A percentile compares a stretch with the other conserved stretches of the same genome.
Evolutionary conservation across 2,329 filamentous ascomycete genomes (phyloP).

Genomic region (Botrytis pseudocinerea): DNA sequence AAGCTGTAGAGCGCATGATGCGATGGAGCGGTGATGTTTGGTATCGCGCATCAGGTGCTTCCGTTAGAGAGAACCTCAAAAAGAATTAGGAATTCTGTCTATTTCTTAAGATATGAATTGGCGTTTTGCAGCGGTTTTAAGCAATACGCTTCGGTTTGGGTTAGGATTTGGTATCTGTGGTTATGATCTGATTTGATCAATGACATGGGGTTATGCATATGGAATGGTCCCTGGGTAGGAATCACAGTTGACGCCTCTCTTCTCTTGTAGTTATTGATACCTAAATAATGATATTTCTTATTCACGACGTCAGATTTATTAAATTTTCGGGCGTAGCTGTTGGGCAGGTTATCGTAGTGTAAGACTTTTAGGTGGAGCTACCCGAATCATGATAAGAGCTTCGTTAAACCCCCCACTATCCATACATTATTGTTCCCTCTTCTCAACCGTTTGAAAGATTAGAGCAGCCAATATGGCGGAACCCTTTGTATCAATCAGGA

Average conservation of each 20-base stretch:
- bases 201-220: neutral
- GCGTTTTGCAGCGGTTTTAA: constrained; percentile 18
- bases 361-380: constrained; percentile 4
- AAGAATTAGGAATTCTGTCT: constrained; percentile 23
- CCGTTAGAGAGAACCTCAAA: constrained; percentile 34
- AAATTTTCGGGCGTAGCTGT: neutral
- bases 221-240: neutral
- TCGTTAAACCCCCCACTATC: constrained; percentile 15
- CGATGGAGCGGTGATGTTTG: constrained; percentile 92
- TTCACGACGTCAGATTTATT: constrained; percentile 42
- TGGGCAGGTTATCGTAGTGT: constrained; percentile 4
- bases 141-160: neutral
- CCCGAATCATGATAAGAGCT: constrained; percentile 6
- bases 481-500: constrained; percentile 33
- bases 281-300: constrained; percentile 43
- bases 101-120: constrained; percentile 13
- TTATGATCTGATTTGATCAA: constrained; percentile 8
- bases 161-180: constrained; percentile 1
- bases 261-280: constrained; percentile 28
- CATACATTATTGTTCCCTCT: neutral
- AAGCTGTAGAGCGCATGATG: constrained; percentile 78
- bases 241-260: constrained; percentile 20
- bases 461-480: constrained; percentile 7
- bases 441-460: neutral
- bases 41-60: constrained; percentile 54